phyloP scores from a whole-genome alignment of 1,284 basidiomycete genomes.

The Pyrrhoderma lamaoense region DNA sequence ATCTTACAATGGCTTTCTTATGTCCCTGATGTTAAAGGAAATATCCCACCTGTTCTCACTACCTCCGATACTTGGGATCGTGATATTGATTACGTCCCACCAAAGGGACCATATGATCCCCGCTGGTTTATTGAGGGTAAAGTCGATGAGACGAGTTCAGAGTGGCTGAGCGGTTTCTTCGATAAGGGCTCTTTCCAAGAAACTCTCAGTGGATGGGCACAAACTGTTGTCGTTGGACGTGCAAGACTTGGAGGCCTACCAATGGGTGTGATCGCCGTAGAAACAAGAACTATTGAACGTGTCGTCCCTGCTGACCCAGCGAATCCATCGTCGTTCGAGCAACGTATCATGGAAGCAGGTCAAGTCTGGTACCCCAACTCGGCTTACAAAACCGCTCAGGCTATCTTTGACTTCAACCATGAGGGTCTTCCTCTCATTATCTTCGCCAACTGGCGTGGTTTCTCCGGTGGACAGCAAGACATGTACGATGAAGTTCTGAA shows the following conservation, averaged over 20 bases:
- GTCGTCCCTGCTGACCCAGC: constrained; percentile 98
- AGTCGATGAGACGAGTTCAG: constrained; percentile 69
- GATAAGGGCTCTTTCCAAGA: constrained; percentile 96
- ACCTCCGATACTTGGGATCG: constrained; percentile 87
- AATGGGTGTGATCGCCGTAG: constrained; percentile 96
- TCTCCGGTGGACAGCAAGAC: constrained; percentile 98
- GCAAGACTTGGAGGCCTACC: constrained; percentile 96
- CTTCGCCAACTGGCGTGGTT: constrained; percentile 99
- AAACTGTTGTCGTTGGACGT: constrained; percentile 96
- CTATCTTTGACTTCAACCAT: constrained; percentile 97
- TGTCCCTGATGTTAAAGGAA: constrained; percentile 77
- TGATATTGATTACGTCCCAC: constrained; percentile 83
- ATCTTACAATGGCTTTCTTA: constrained; percentile 96
- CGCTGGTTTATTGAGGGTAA: constrained; percentile 97
- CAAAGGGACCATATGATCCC: constrained; percentile 95
- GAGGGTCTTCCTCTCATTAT: constrained; percentile 97
- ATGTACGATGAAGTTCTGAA: constrained; percentile 96
- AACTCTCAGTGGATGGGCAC: constrained; percentile 94
- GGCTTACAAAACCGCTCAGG: constrained; percentile 99
- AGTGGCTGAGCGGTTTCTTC: constrained; percentile 89
- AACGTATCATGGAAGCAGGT: constrained; percentile 97
- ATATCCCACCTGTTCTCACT: constrained; percentile 68
- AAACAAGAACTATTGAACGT: constrained; percentile 96
- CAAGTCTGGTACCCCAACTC: constrained; percentile 99
- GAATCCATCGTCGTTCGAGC: constrained; percentile 95